Conservation (phyloP, 2,329 filamentous ascomycete genomes). For the Hirsutella rhossiliensis region DNA sequence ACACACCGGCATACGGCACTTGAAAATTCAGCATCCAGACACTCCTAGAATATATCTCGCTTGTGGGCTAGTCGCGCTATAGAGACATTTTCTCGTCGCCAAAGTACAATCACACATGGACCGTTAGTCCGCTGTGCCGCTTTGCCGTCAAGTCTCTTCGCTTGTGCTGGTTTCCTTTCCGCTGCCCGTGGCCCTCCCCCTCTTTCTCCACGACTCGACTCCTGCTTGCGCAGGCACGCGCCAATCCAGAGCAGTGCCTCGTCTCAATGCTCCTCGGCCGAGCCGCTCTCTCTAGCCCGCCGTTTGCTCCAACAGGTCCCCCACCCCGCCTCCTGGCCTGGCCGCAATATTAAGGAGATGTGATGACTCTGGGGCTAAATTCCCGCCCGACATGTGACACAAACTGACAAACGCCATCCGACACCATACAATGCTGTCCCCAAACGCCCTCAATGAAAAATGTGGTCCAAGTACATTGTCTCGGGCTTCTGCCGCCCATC, state of each 20-base stretch:
- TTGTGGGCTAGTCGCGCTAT: neutral
- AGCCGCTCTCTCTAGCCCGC: neutral
- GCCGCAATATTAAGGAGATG: slow-evolving; percentile 22
- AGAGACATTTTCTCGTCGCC: neutral
- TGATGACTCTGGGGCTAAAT: slow-evolving; percentile 23
- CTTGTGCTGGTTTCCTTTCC: no score
- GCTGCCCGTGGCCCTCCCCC: no score
- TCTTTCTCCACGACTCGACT: neutral
- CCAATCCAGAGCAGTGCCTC: neutral
- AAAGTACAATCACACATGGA: neutral
- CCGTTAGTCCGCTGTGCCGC: no score
- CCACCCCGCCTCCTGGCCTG: neutral
- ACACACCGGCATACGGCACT: no score
- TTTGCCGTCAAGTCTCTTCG: no score
- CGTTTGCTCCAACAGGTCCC: neutral
- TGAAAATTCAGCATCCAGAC: neutral
- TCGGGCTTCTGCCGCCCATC: slow-evolving; percentile 10
- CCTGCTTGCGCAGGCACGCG: neutral
- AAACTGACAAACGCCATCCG: slow-evolving; percentile 35
- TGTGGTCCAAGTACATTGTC: slow-evolving; percentile 32
- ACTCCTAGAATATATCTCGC: slow-evolving; percentile 1
- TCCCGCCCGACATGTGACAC: slow-evolving; percentile 21
- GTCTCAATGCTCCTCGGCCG: neutral
- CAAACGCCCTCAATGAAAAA: slow-evolving; percentile 39
- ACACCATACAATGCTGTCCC: slow-evolving; percentile 48